Conservation (phyloP, 106 monocot species). For the Dendrobium chrysotoxum region DNA sequence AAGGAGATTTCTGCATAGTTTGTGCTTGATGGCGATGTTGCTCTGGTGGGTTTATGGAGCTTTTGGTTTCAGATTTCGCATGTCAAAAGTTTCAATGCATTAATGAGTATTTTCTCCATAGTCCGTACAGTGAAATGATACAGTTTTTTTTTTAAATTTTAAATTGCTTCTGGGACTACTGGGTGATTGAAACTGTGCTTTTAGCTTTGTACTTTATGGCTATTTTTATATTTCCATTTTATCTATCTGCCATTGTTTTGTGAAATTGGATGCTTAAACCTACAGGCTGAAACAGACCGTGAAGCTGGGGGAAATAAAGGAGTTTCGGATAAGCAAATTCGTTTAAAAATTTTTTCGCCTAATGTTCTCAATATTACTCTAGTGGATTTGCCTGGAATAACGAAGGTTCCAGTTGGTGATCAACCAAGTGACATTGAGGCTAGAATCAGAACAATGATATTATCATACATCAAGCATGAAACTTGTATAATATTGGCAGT, state of each 20-base stretch:
- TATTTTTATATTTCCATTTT: not conserved
- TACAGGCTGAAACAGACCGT: constrained; percentile 88
- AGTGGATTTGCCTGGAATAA: constrained; percentile 97
- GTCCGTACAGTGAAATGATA: not conserved
- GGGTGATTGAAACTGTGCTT: not conserved
- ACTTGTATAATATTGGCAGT: constrained; percentile 96
- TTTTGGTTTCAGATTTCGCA: not conserved
- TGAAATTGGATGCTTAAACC: not conserved
- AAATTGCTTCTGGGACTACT: not conserved
- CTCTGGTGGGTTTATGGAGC: not conserved
- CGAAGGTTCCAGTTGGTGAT: constrained; percentile 95
- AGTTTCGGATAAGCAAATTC: constrained; percentile 89
- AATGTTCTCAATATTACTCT: constrained; percentile 93
- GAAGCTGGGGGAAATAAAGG: constrained; percentile 96
- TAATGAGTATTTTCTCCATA: not conserved
- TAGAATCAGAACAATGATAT: constrained; percentile 89
- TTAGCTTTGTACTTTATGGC: not conserved
- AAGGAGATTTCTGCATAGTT: not conserved
- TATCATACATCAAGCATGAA: constrained; percentile 87
- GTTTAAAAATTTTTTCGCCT: constrained; percentile 87
- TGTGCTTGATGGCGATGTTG: not conserved
- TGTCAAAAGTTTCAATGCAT: not conserved
- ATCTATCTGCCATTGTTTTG: not conserved
- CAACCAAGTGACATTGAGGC: constrained; percentile 93
- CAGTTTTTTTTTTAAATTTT: no score